Evolutionary conservation across 2,329 filamentous ascomycete genomes (phyloP).

Genomic region (Sarocladiaceae sp.): DNA sequence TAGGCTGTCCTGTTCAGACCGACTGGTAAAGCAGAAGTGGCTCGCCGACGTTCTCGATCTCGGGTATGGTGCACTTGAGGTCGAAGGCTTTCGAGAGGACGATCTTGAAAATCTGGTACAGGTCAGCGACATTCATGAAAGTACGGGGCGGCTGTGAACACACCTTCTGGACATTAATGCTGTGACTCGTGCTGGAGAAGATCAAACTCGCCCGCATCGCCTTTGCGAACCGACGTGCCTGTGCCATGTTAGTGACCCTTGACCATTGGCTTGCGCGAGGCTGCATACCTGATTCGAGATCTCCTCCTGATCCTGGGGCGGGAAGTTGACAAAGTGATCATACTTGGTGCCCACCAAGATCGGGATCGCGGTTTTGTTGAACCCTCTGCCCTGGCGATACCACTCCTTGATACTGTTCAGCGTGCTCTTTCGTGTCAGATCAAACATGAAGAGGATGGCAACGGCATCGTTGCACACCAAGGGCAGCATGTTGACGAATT

Average conservation of each 20-base stretch:
- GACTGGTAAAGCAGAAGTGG: conserved; percentile 86
- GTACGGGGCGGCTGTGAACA: conserved; percentile 11
- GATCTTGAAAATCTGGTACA: conserved; percentile 90
- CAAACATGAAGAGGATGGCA: conserved; percentile 99
- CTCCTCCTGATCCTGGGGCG: conserved; percentile 94
- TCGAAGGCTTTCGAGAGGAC: conserved; percentile 98
- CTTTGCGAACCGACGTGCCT: conserved; percentile 94
- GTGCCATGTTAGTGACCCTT: conserved; percentile 11
- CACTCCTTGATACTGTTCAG: conserved; percentile 99
- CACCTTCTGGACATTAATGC: conserved; percentile 98
- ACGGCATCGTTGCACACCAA: conserved; percentile 99
- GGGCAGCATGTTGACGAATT: conserved; percentile 99
- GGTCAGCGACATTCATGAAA: not conserved
- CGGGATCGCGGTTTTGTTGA: conserved; percentile 99
- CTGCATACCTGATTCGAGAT: conserved; percentile 81
- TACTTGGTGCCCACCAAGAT: conserved; percentile 98
- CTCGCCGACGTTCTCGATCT: conserved; percentile 97
- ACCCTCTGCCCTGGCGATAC: conserved; percentile 94
- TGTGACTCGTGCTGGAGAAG: conserved; percentile 98
- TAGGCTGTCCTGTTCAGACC: conserved; percentile 19
- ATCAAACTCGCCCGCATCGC: conserved; percentile 97
- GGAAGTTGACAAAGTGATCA: conserved; percentile 98
- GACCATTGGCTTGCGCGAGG: too few species aligned
- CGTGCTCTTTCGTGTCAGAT: conserved; percentile 94
- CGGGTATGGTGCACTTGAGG: conserved; percentile 96